These are phyloP conservation scores for Poa annua DNA, from an alignment of 176 grass and related monocot species.

Conservation along the genomic window DNA sequence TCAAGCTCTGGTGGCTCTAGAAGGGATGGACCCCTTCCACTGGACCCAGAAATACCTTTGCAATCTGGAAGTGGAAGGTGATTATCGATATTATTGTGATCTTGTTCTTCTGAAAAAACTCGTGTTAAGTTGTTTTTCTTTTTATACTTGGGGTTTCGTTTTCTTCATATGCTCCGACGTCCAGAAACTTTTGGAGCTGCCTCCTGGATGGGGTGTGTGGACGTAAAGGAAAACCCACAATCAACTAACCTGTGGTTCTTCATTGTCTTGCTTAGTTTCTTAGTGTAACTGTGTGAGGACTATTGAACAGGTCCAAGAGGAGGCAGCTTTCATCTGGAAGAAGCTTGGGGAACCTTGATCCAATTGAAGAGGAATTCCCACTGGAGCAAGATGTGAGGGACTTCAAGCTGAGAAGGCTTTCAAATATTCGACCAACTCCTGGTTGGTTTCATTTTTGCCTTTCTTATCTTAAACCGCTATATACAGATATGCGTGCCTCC, in stretches of 20 bases:
- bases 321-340: slow-evolving; percentile 68
- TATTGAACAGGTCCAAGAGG: slow-evolving; percentile 66
- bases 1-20: slow-evolving; percentile 81
- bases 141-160: not conserved
- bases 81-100: slow-evolving; percentile 41
- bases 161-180: slow-evolving; percentile 9
- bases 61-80: slow-evolving; percentile 61
- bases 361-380: slow-evolving; percentile 77
- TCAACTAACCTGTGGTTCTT: not conserved
- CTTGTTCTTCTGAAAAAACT: slow-evolving; percentile 16
- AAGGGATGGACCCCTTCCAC: slow-evolving; percentile 30
- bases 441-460: slow-evolving; percentile 38
- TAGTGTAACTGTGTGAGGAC: slow-evolving; percentile 17
- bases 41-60: slow-evolving; percentile 65
- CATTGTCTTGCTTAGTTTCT: slow-evolving; percentile 19
- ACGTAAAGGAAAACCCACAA: not conserved
- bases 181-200: not conserved
- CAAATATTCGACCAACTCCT: slow-evolving; percentile 52
- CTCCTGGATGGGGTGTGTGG: not conserved
- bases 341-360: slow-evolving; percentile 71
- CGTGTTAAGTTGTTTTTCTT: not conserved
- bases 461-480: slow-evolving; percentile 5
- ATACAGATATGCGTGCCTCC: slow-evolving; percentile 3
- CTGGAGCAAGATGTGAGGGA: slow-evolving; percentile 55
- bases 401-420: slow-evolving; percentile 78